Percentiles rank a stretch among this genome's conserved stretches.
phyloP scores from a whole-genome alignment of 73 alveolate species.

The Paramecium sexaurelia region DNA sequence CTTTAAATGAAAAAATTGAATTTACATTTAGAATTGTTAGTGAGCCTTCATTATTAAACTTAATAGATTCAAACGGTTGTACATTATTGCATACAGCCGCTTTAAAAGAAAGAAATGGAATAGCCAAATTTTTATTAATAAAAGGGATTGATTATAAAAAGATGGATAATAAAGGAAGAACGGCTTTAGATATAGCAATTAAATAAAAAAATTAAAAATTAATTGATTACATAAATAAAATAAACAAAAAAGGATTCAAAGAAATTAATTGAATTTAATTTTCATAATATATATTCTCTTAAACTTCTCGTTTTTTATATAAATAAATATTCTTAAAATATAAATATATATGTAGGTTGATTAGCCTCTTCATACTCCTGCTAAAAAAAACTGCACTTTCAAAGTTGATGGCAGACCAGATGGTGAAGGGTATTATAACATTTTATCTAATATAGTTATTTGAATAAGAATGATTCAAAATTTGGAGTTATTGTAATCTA shows the following conservation, averaged over 20 bases:
- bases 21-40: neutral
- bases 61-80: neutral
- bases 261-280: neutral
- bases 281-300: neutral
- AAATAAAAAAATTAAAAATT: neutral
- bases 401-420: conserved; percentile 41
- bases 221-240: neutral
- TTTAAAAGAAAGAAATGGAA: neutral
- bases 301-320: neutral
- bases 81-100: neutral
- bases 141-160: neutral
- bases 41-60: neutral
- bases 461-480: neutral
- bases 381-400: neutral
- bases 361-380: conserved; percentile 19
- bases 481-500: conserved; percentile 60
- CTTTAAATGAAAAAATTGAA: neutral
- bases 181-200: neutral
- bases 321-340: no score
- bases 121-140: neutral
- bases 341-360: neutral
- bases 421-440: conserved; percentile 15
- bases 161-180: neutral
- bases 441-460: neutral
- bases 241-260: neutral